Conservation (phyloP, 768 basidiomycete genomes). For the Boletus reticuloceps region DNA sequence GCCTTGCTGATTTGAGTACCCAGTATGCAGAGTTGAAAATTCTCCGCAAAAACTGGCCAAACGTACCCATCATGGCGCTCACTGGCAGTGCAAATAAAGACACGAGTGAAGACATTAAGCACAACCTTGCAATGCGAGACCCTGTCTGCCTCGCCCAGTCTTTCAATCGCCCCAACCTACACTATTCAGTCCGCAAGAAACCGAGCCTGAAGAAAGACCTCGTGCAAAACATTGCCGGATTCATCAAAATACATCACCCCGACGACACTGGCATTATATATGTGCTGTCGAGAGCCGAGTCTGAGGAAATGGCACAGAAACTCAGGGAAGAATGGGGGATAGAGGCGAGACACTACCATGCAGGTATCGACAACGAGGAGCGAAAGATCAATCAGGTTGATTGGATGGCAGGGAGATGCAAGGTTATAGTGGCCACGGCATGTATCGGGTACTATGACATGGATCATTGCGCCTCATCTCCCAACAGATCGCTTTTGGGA, state of each 20-base stretch:
- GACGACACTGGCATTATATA: conserved; percentile 83
- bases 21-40: conserved; percentile 69
- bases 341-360: conserved; percentile 81
- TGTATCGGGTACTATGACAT: conserved; percentile 15
- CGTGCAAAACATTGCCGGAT: conserved; percentile 61
- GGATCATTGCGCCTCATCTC: neutral
- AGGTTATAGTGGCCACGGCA: conserved; percentile 93
- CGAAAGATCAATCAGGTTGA: conserved; percentile 59
- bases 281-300: conserved; percentile 64
- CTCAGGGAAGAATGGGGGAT: conserved; percentile 58
- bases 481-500: conserved; percentile 87
- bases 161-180: conserved; percentile 91
- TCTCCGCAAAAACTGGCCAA: conserved; percentile 72
- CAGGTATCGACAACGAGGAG: conserved; percentile 62
- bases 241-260: conserved; percentile 58
- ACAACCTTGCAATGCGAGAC: conserved; percentile 61
- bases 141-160: conserved; percentile 67
- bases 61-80: conserved; percentile 90
- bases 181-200: conserved; percentile 64
- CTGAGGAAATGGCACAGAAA: conserved; percentile 76
- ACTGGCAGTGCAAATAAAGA: conserved; percentile 90
- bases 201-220: conserved; percentile 40
- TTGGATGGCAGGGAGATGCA: conserved; percentile 72
- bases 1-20: conserved; percentile 10
- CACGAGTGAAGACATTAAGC: conserved; percentile 76